Evolutionary conservation across 805 yeast genomes (phyloP).

Genomic region (Jamesozyma rosinii): DNA sequence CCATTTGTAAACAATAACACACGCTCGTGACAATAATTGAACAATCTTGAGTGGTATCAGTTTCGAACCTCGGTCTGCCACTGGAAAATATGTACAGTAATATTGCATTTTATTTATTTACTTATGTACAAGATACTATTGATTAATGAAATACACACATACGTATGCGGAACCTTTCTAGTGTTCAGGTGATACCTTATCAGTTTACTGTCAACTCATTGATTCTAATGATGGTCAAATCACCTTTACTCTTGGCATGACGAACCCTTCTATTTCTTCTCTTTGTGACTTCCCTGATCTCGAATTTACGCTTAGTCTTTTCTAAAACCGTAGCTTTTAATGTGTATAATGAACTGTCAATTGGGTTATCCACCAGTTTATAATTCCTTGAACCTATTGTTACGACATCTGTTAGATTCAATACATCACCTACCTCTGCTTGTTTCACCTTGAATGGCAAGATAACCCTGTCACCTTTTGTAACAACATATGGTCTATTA

Average conservation of each 20-base stretch:
- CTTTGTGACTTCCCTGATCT: constrained; percentile 63
- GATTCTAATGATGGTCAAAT: constrained; percentile 68
- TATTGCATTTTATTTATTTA: too few relatives aligned
- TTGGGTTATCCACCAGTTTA: constrained; percentile 50
- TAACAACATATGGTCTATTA: constrained; percentile 77
- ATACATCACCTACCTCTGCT: constrained; percentile 75
- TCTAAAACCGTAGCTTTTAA: constrained; percentile 78
- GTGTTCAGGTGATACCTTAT: too few relatives aligned
- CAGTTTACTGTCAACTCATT: constrained; percentile 54
- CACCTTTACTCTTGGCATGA: constrained; percentile 57
- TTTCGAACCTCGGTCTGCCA: not conserved
- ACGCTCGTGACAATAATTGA: too few relatives aligned
- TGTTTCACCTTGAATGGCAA: constrained; percentile 71
- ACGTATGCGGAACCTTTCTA: too few relatives aligned
- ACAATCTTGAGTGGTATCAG: not conserved
- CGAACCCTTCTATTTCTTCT: constrained; percentile 71
- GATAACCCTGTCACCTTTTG: constrained; percentile 78
- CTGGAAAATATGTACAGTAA: too few relatives aligned
- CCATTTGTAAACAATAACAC: too few relatives aligned
- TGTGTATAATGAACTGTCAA: constrained; percentile 45
- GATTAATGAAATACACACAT: too few relatives aligned
- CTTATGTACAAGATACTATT: not conserved
- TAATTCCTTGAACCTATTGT: constrained; percentile 80
- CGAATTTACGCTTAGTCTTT: constrained; percentile 72
- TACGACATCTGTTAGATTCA: constrained; percentile 63